phyloP scores from a whole-genome alignment of 2,329 filamentous ascomycete genomes.

The Paracamarosporium sp. region DNA sequence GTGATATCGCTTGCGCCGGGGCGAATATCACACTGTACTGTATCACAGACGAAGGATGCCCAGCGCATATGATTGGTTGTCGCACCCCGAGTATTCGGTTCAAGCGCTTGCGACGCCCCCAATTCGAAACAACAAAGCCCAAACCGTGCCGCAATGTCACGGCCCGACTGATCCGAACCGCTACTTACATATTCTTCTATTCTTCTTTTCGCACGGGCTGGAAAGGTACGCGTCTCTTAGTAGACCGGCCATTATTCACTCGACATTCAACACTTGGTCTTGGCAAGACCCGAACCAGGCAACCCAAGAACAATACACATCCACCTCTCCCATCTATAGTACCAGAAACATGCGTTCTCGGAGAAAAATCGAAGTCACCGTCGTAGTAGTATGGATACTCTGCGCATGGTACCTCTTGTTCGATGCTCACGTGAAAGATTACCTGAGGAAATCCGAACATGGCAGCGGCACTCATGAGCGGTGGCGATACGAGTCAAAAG shows the following conservation, averaged over 20 bases:
- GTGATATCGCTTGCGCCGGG: too few relatives aligned
- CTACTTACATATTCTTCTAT: too few relatives aligned
- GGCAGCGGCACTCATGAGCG: constrained; percentile 10
- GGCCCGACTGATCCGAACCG: too few relatives aligned
- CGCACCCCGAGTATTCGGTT: neutral
- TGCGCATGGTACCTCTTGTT: constrained; percentile 23
- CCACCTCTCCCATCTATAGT: constrained; percentile 3
- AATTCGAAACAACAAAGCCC: neutral
- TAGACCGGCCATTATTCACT: too few relatives aligned
- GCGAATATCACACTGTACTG: too few relatives aligned
- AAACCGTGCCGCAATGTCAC: constrained; percentile 18
- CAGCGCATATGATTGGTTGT: neutral
- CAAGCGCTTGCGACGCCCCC: neutral
- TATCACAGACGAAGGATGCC: too few relatives aligned
- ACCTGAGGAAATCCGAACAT: constrained; percentile 6
- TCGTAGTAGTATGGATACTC: constrained; percentile 20
- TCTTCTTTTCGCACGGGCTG: too few relatives aligned
- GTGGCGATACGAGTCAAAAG: constrained; percentile 18
- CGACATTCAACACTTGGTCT: too few relatives aligned
- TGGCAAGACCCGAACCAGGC: too few relatives aligned
- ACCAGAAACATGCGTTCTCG: constrained; percentile 13
- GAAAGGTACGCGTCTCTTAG: constrained; percentile 2
- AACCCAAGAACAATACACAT: too few relatives aligned
- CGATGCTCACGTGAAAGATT: constrained; percentile 14
- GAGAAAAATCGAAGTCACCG: constrained; percentile 16